Base-by-base conservation (phyloP, 2,329 filamentous ascomycete genomes). In the Didymella sp. region DNA sequence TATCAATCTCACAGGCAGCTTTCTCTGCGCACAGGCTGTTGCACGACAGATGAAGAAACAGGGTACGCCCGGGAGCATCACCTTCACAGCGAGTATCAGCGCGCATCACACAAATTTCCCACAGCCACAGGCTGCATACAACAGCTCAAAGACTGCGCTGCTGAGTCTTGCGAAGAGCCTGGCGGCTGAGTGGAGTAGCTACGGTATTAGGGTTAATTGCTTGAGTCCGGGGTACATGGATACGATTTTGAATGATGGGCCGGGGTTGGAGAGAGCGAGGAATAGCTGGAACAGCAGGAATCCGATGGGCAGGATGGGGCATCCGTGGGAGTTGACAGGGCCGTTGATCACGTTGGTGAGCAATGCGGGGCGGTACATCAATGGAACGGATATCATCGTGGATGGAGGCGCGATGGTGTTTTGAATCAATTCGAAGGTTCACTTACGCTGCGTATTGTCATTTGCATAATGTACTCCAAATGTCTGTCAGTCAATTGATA, bases 221-320 rank as follows among this genome's bases (percentile, higher is more conserved):
- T 81, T 93, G 41, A 86, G 82, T 35, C 90, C 90, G 0, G 89
- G 89, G 0, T 92, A 92, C 65, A 91, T 92, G 86, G 89, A 91
- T 66, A 91, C 89, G 0, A 84, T 90, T 12, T 75, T 92, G 44
- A 92, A 91, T 67, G 86, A 86, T 57, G 87, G 87, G 0, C 81
- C 83, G 7, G 84, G 84, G 0, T 71, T 90, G 43, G 80, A 80
- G 11, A 78, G 79, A 33, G 81, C 82, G 33, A 78, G 84, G 55
- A 76, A 76, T 27, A 78, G 81, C 2, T 90, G 88, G 88, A 79
- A 79, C 21, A 76, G 76, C 30, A 77, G 86, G 52, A 87, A 87
- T 68, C 87, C 88, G 0, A 81, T 83, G 73, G 87, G 87, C 0
- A 77, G 88, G 27, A 89, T 90, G 85, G 87, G 87, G 0, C 66